phyloP scores from a whole-genome alignment of 2,329 filamentous ascomycete genomes.

The Fusarium vanettenii region DNA sequence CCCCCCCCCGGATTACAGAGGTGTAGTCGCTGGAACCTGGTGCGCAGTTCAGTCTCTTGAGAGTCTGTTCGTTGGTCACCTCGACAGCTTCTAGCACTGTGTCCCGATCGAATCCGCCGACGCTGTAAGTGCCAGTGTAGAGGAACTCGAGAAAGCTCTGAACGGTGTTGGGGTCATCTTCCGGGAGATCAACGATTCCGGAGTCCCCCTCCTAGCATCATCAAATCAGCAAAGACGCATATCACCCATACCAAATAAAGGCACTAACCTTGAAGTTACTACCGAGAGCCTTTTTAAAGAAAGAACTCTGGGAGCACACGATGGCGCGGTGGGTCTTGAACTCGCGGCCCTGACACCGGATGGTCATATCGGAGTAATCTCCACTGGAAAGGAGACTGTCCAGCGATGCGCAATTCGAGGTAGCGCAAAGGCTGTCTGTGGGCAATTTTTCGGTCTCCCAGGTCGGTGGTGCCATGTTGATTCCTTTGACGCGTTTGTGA shows the following conservation, averaged over 20 bases:
- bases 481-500: no score
- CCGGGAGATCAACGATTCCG: slow-evolving; percentile 37
- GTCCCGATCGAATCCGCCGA: background rate
- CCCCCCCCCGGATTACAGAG: no score
- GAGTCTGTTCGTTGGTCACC: slow-evolving; percentile 5
- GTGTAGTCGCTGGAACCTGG: no score
- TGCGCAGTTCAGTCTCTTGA: background rate
- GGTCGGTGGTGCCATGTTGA: rapidly evolving
- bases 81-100: background rate
- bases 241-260: rapidly evolving
- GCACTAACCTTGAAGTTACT: slow-evolving; percentile 42
- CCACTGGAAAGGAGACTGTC: slow-evolving; percentile 1
- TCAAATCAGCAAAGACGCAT: background rate
- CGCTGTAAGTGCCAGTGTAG: slow-evolving; percentile 41
- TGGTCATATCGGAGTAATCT: slow-evolving; percentile 49
- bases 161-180: slow-evolving; percentile 44
- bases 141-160: slow-evolving; percentile 46
- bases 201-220: slow-evolving; percentile 29
- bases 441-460: background rate
- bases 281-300: slow-evolving; percentile 44
- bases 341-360: slow-evolving; percentile 43
- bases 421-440: background rate
- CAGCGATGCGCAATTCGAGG: background rate
- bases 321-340: slow-evolving; percentile 51
- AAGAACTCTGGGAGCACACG: slow-evolving; percentile 50